Evolutionary conservation across 1,139 yeast genomes (phyloP).

Genomic region (Candida albicans): DNA sequence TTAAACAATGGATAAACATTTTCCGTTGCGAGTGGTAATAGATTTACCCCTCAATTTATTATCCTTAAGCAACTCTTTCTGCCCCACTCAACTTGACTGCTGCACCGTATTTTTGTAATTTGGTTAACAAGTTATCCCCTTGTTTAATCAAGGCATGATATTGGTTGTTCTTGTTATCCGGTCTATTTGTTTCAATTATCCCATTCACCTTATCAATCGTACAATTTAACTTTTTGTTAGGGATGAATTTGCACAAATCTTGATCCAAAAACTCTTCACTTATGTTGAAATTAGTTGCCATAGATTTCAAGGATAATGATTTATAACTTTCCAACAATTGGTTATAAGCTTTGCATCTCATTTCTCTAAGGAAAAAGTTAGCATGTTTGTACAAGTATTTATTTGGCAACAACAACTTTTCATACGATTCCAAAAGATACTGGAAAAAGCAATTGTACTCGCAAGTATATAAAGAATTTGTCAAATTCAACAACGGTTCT

Average conservation of each 20-base stretch:
- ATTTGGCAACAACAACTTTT: constrained; percentile 67
- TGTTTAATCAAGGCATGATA: constrained; percentile 86
- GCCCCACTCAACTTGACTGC: constrained; percentile 95
- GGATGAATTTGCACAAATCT: constrained; percentile 88
- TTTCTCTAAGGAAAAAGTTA: constrained; percentile 81
- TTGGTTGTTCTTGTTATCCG: constrained; percentile 93
- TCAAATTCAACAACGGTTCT: constrained; percentile 80
- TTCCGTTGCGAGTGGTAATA: too few relatives aligned
- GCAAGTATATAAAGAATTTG: constrained; percentile 85
- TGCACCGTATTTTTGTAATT: constrained; percentile 94
- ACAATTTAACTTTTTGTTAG: constrained; percentile 90
- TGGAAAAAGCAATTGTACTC: constrained; percentile 83
- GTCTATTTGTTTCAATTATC: constrained; percentile 91
- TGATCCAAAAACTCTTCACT: constrained; percentile 76
- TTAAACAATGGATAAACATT: too few relatives aligned
- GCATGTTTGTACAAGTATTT: constrained; percentile 81
- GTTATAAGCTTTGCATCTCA: constrained; percentile 93
- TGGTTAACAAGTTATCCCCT: constrained; percentile 90
- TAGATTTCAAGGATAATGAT: constrained; percentile 81
- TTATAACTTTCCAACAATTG: constrained; percentile 94
- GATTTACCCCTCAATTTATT: neutral
- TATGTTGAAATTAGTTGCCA: constrained; percentile 94
- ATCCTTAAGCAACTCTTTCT: constrained; percentile 50
- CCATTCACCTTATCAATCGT: constrained; percentile 96
- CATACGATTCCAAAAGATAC: constrained; percentile 75